These are phyloP conservation scores for Metarhizium anisopliae DNA, from an alignment of 2,329 filamentous ascomycete species.

Conservation along the genomic window DNA sequence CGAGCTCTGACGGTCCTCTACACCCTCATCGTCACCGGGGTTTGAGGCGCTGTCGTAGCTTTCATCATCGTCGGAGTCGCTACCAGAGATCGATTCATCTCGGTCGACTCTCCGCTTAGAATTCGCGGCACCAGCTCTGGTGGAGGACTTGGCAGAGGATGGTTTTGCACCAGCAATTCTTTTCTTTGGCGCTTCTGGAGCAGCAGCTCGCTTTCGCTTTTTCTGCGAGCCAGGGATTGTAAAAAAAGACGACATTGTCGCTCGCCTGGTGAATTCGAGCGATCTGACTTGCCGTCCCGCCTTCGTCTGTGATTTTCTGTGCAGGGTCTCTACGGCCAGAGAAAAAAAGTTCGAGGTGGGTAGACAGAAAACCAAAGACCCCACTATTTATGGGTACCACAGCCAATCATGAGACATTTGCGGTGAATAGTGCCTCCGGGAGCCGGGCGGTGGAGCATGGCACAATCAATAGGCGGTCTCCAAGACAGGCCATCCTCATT, in stretches of 20 bases:
- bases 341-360: constrained; percentile 32
- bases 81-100: constrained; percentile 79
- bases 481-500: constrained; percentile 12
- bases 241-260: constrained; percentile 89
- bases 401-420: constrained; percentile 15
- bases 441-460: constrained; percentile 22
- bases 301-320: constrained; percentile 4
- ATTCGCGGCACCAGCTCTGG: constrained; percentile 28
- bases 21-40: constrained; percentile 37
- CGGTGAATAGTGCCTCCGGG: constrained; percentile 23
- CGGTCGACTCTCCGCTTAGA: constrained; percentile 40
- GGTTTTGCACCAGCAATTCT: constrained; percentile 41
- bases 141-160: constrained; percentile 27
- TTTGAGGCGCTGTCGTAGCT: constrained; percentile 28
- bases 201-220: constrained; percentile 71
- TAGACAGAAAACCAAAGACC: constrained; percentile 15
- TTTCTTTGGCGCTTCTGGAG: constrained; percentile 50
- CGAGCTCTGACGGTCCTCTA: constrained; percentile 38
- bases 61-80: constrained; percentile 62
- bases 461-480: constrained; percentile 13
- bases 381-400: constrained; percentile 1
- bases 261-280: constrained; percentile 6
- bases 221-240: constrained; percentile 77
- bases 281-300: constrained; percentile 9
- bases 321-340: constrained; percentile 4